Conservation (phyloP, 169 alveolate genomes). For the Plasmodium yoelii region DNA sequence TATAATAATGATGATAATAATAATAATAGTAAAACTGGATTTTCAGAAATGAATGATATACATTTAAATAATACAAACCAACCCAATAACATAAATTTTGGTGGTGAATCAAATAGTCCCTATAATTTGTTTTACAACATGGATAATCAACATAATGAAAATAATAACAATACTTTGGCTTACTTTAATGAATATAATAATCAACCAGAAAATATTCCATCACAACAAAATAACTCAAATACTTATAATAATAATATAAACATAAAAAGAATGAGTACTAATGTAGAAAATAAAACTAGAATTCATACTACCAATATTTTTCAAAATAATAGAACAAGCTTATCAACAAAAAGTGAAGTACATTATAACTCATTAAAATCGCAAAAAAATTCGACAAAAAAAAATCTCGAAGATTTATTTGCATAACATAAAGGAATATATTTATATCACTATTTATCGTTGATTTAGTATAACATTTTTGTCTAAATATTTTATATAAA, state of each 20-base stretch:
- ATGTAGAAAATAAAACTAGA: conserved; percentile 19
- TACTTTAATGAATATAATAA: conserved; percentile 12
- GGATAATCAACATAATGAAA: conserved; percentile 13
- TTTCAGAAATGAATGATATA: neutral
- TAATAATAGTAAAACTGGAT: conserved; percentile 7
- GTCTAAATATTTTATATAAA: no score
- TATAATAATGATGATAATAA: conserved; percentile 16
- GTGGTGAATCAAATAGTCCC: conserved; percentile 24
- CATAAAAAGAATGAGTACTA: conserved; percentile 40
- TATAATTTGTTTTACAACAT: conserved; percentile 51
- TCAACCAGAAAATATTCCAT: conserved; percentile 4
- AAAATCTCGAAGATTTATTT: conserved; percentile 71
- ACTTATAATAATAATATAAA: conserved; percentile 33
- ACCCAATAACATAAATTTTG: conserved; percentile 8
- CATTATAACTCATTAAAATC: conserved; percentile 35
- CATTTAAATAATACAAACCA: conserved; percentile 12
- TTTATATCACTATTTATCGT: no score
- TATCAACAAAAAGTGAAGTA: conserved; percentile 69
- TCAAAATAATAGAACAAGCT: conserved; percentile 32
- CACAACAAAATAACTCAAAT: conserved; percentile 2
- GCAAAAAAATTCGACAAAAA: conserved; percentile 53
- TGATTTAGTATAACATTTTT: no score
- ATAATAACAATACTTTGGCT: neutral
- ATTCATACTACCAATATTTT: conserved; percentile 23
- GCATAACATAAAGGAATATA: conserved; percentile 11